Evolutionary conservation across 192 early-diverging fungal species (phyloP).

Genomic region (Coemansia sp.): DNA sequence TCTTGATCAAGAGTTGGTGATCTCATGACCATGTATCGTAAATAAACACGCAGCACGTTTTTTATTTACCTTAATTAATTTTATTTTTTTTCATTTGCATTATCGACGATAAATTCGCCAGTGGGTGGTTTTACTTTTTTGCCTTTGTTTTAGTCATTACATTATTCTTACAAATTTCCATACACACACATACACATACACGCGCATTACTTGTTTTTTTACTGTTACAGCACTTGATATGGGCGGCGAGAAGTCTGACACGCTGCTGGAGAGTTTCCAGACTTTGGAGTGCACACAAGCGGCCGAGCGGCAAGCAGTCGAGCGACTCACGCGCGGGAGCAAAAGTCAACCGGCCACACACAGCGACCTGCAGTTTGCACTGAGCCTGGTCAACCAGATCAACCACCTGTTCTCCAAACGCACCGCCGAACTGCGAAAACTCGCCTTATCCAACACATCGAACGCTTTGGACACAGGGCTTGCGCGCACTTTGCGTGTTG

Average conservation of each 20-base stretch:
- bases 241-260: not conserved
- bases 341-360: conserved; percentile 9
- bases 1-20: no score
- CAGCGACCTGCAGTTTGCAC: conserved; percentile 36
- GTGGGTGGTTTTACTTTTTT: no score
- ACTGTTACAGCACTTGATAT: no score
- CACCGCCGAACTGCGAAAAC: conserved; percentile 14
- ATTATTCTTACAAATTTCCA: conserved; percentile 7
- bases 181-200: not conserved
- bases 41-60: not conserved
- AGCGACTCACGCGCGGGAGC: conserved; percentile 12
- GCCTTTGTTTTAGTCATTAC: not conserved
- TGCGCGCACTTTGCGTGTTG: conserved; percentile 20
- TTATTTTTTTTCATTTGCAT: not conserved
- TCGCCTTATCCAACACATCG: no score
- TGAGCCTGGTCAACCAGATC: conserved; percentile 34
- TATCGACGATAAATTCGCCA: not conserved
- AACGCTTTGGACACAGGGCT: not conserved
- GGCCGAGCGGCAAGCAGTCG: conserved; percentile 20
- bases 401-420: conserved; percentile 39
- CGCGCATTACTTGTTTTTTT: no score
- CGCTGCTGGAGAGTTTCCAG: conserved; percentile 15
- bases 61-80: not conserved
- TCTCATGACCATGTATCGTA: no score
- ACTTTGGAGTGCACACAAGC: conserved; percentile 28